phyloP scores from a whole-genome alignment of 2,329 filamentous ascomycete species.

The Aschersonia sp. region DNA sequence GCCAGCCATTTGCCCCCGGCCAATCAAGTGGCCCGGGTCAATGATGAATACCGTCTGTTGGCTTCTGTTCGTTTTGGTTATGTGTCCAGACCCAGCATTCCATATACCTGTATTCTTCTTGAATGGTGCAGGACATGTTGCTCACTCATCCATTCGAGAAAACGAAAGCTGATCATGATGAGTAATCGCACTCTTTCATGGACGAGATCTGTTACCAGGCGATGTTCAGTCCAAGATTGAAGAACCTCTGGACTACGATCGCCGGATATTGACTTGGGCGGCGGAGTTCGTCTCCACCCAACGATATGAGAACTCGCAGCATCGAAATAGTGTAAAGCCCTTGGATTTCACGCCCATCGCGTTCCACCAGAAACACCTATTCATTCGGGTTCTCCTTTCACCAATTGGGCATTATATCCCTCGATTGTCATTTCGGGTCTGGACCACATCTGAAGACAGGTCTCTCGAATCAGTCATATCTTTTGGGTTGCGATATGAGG shows the following conservation, averaged over 20 bases:
- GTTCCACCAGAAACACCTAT: not conserved
- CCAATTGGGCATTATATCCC: not conserved
- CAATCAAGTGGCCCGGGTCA: conserved; percentile 57
- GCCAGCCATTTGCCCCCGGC: conserved; percentile 59
- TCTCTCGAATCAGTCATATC: not conserved
- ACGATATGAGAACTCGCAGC: not conserved
- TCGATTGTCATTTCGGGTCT: not conserved
- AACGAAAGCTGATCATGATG: too few relatives aligned
- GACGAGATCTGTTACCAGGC: too few relatives aligned
- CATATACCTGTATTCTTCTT: too few relatives aligned
- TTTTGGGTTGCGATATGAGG: not conserved
- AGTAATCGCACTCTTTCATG: too few relatives aligned
- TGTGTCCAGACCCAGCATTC: not conserved
- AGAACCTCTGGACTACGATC: too few relatives aligned
- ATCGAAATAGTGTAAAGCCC: not conserved
- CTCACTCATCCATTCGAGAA: too few relatives aligned
- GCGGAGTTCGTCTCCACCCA: too few relatives aligned
- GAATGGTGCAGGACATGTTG: too few relatives aligned
- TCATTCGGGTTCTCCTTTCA: not conserved
- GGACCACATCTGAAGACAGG: not conserved
- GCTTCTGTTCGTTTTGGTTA: not conserved
- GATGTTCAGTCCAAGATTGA: too few relatives aligned
- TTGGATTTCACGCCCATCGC: not conserved
- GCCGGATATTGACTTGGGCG: too few relatives aligned
- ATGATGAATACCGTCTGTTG: conserved; percentile 20